Evolutionary conservation across 1,139 yeast species (phyloP).

Genomic region (Geotrichum phurueaensis): DNA sequence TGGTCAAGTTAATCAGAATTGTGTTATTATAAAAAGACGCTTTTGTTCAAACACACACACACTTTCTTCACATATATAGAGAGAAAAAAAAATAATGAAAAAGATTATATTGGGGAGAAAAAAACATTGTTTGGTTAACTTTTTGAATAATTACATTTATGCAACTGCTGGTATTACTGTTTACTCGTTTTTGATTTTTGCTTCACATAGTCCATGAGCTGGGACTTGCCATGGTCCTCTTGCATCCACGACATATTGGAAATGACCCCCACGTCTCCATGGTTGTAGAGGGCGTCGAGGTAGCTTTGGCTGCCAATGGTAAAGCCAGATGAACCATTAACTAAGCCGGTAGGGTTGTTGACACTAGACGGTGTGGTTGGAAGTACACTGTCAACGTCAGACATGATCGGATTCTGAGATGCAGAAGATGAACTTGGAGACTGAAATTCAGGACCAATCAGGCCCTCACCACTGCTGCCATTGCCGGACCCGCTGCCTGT

Average conservation of each 20-base stretch:
- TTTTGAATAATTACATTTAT: not conserved
- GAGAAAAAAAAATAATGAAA: not conserved
- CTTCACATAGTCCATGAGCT: slow-evolving; percentile 15
- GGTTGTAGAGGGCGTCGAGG: slow-evolving; percentile 10
- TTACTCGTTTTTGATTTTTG: not conserved
- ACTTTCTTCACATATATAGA: not conserved
- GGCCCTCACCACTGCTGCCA: not conserved
- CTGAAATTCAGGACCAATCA: not conserved
- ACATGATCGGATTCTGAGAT: not conserved
- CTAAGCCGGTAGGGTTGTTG: not conserved
- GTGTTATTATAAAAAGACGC: too few species aligned
- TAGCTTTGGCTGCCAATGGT: not conserved
- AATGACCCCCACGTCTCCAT: slow-evolving; percentile 13
- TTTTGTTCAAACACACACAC: too few species aligned
- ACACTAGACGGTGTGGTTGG: not conserved
- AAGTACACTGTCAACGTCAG: not conserved
- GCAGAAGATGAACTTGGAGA: not conserved
- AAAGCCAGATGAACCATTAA: not conserved
- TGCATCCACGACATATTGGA: slow-evolving; percentile 14
- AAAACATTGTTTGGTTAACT: not conserved
- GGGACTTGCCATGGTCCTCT: slow-evolving; percentile 16
- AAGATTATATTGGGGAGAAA: not conserved
- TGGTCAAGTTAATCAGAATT: too few species aligned
- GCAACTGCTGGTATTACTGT: not conserved
- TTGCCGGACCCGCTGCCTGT: not conserved